A percentile compares a stretch with the other conserved stretches of the same genome.
These are phyloP conservation scores for Brassica hybrid DNA, from an alignment of 441 rosid species.

Conservation along the genomic window DNA sequence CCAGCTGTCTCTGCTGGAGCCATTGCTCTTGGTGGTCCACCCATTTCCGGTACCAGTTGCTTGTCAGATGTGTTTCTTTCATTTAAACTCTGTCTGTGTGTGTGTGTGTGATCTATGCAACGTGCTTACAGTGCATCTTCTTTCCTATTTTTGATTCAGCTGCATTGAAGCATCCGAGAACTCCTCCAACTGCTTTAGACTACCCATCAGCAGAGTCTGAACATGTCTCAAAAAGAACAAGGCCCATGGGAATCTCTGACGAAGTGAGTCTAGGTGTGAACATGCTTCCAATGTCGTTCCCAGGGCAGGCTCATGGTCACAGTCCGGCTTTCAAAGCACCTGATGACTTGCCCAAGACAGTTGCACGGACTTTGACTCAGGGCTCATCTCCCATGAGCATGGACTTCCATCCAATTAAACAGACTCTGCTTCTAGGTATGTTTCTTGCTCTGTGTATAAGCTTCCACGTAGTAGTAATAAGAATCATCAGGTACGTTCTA, in stretches of 20 bases:
- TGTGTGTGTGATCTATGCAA: constrained; percentile 19
- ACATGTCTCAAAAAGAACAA: constrained; percentile 76
- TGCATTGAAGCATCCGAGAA: constrained; percentile 88
- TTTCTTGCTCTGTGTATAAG: constrained; percentile 19
- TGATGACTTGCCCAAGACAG: constrained; percentile 81
- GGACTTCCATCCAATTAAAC: constrained; percentile 89
- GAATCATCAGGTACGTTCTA: neutral
- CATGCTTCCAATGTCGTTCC: constrained; percentile 72
- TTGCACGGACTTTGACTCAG: constrained; percentile 67
- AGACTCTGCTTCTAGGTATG: constrained; percentile 81
- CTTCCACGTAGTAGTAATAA: constrained; percentile 12
- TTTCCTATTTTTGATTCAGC: constrained; percentile 48
- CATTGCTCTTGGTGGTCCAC: constrained; percentile 82
- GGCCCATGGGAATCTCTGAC: constrained; percentile 83
- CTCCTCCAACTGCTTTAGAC: constrained; percentile 71
- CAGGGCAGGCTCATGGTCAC: constrained; percentile 59
- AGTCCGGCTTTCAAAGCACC: constrained; percentile 65
- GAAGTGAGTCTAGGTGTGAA: constrained; percentile 82
- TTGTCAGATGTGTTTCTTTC: constrained; percentile 6
- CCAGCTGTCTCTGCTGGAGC: constrained; percentile 76
- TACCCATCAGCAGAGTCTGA: constrained; percentile 88
- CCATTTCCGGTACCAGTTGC: constrained; percentile 62
- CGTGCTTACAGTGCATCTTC: neutral
- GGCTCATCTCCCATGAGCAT: constrained; percentile 92
- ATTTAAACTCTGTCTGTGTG: neutral